Conservation (phyloP, 1,284 basidiomycete genomes). For the Rhodotorula sp. region DNA sequence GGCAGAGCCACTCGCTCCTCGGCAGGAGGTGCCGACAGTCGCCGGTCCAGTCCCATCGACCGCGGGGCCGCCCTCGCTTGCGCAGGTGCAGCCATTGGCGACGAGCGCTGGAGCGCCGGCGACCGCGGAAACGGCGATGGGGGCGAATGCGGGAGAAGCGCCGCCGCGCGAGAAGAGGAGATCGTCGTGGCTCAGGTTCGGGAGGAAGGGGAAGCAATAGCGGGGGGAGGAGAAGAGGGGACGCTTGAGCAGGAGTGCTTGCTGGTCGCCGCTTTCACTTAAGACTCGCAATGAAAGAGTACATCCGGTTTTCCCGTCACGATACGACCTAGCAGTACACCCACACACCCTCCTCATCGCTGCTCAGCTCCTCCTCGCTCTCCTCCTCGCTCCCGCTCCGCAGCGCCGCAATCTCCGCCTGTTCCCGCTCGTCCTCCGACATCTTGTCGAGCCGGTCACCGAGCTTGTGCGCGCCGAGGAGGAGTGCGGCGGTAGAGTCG, state of each 20-base stretch:
- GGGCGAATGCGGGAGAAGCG: too few relatives aligned
- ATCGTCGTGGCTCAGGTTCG: not conserved
- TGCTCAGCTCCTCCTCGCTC: not conserved
- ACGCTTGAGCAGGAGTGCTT: too few relatives aligned
- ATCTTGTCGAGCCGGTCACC: not conserved
- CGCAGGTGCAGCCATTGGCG: too few relatives aligned
- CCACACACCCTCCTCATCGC: not conserved
- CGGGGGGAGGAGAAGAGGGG: not conserved
- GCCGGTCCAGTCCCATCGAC: too few relatives aligned
- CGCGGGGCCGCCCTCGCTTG: too few relatives aligned
- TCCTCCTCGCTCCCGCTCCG: not conserved
- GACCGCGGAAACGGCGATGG: not conserved
- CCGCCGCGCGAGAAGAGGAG: not conserved
- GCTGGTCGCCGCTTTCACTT: not conserved
- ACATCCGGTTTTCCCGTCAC: not conserved
- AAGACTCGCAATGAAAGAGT: not conserved
- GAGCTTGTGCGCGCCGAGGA: conserved; percentile 1
- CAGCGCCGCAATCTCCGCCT: not conserved
- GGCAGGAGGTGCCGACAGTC: too few relatives aligned
- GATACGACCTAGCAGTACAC: not conserved
- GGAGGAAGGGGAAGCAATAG: not conserved
- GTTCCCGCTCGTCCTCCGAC: conserved; percentile 1
- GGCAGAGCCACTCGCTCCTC: too few relatives aligned
- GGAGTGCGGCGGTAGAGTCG: conserved; percentile 8
- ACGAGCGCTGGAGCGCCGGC: too few relatives aligned